phyloP scores from a whole-genome alignment of 768 basidiomycete genomes.

The Naganishia onofrii region DNA sequence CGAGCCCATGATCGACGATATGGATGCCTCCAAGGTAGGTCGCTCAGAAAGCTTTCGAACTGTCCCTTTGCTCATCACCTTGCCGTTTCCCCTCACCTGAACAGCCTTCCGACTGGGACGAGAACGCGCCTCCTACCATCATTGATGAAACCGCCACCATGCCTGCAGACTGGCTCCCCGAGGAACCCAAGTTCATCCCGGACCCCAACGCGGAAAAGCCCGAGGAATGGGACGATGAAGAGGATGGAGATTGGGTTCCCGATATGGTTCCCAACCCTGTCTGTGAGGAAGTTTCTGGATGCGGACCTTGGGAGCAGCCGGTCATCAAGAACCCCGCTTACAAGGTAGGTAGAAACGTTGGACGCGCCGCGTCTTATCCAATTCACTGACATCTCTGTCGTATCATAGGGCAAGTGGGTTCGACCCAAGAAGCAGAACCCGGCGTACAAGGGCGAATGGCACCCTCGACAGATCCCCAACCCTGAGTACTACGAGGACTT shows the following conservation, averaged over 20 bases:
- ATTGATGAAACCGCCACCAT: constrained; percentile 78
- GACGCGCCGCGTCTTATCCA: constrained; percentile 19
- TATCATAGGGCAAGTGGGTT: constrained; percentile 80
- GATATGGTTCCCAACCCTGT: constrained; percentile 85
- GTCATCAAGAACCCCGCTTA: constrained; percentile 86
- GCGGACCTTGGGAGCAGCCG: constrained; percentile 91
- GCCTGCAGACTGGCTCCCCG: constrained; percentile 93
- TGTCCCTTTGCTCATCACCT: background rate
- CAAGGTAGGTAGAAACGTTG: constrained; percentile 57
- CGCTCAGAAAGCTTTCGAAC: background rate
- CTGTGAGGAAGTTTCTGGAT: constrained; percentile 84
- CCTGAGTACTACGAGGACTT: constrained; percentile 85
- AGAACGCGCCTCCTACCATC: constrained; percentile 90
- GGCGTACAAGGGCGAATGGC: constrained; percentile 93
- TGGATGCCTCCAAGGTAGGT: constrained; percentile 73
- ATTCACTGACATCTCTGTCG: background rate
- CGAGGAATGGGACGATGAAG: constrained; percentile 99
- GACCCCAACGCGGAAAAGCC: constrained; percentile 88
- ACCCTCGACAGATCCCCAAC: constrained; percentile 85
- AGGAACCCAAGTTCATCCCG: constrained; percentile 74
- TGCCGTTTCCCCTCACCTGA: constrained; percentile 12
- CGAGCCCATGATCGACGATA: constrained; percentile 75
- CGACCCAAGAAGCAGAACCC: constrained; percentile 95
- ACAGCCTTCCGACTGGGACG: constrained; percentile 98
- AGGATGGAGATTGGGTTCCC: constrained; percentile 97